Conservation (phyloP, 108 stramenopile species). For the Chaetoceros muelleri region DNA sequence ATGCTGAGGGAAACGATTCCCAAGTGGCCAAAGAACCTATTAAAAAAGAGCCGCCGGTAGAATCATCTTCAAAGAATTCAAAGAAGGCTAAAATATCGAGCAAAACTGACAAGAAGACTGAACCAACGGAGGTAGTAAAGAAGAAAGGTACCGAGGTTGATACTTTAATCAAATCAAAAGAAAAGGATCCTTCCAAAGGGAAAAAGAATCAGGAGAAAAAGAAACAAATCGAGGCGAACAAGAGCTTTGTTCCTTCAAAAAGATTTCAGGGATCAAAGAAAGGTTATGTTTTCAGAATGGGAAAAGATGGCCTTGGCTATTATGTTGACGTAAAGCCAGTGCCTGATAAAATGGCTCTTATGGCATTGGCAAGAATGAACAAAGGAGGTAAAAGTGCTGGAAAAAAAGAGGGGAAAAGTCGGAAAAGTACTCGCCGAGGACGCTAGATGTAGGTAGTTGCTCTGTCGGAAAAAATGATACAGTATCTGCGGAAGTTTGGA, state of each 20-base stretch:
- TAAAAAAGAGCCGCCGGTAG: slow-evolving; percentile 5
- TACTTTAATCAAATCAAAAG: slow-evolving; percentile 6
- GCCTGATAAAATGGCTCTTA: slow-evolving; percentile 43
- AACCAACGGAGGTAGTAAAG: slow-evolving; percentile 12
- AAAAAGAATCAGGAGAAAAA: slow-evolving; percentile 9
- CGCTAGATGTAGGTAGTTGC: too few relatives aligned
- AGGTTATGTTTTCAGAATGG: slow-evolving; percentile 65
- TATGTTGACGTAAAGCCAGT: slow-evolving; percentile 62
- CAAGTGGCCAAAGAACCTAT: too few relatives aligned
- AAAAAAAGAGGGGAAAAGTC: neutral
- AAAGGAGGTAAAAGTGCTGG: neutral
- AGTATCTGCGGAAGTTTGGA: too few relatives aligned
- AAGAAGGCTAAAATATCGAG: slow-evolving; percentile 6
- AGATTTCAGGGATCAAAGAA: slow-evolving; percentile 62
- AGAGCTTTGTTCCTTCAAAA: slow-evolving; percentile 47
- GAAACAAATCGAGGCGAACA: slow-evolving; percentile 2
- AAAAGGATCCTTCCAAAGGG: slow-evolving; percentile 9
- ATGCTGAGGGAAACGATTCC: too few relatives aligned
- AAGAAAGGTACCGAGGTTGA: slow-evolving; percentile 7
- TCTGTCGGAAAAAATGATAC: too few relatives aligned
- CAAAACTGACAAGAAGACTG: slow-evolving; percentile 10
- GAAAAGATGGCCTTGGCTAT: slow-evolving; percentile 64
- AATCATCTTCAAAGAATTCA: neutral
- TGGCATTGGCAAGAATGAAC: slow-evolving; percentile 26
- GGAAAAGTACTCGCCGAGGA: neutral